Evolutionary conservation across 371 early-diverging fungal genomes (phyloP).

Genomic region (Mortierella sp.): DNA sequence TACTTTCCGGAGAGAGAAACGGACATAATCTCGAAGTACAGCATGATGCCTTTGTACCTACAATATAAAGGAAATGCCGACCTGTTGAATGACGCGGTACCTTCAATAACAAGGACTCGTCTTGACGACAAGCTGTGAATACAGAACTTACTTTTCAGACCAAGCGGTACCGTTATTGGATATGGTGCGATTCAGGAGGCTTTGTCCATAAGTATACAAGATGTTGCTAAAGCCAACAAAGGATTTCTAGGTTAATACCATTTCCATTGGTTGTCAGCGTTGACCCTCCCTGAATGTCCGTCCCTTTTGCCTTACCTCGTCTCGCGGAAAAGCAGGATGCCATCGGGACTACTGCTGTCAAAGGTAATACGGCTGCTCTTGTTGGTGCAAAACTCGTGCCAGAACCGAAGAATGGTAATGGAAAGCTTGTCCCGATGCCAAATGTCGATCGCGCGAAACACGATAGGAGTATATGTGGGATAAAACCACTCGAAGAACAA

Average conservation of each 20-base stretch:
- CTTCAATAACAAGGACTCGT: too few species aligned
- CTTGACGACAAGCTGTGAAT: background rate
- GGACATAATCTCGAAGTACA: conserved; percentile 80
- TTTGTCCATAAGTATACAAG: conserved; percentile 47
- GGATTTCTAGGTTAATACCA: background rate
- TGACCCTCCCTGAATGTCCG: background rate
- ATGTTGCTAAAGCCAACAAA: conserved; percentile 27
- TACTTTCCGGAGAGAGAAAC: conserved; percentile 84
- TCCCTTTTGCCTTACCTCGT: conserved; percentile 68
- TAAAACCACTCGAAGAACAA: conserved; percentile 91
- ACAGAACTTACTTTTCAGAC: conserved; percentile 36
- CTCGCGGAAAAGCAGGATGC: conserved; percentile 91
- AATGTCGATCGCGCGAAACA: conserved; percentile 76
- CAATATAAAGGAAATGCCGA: background rate
- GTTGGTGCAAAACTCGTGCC: conserved; percentile 84
- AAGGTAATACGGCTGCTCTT: conserved; percentile 84
- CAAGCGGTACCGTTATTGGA: conserved; percentile 25
- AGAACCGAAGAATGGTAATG: conserved; percentile 79
- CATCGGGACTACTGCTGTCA: conserved; percentile 87
- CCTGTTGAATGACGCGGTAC: background rate
- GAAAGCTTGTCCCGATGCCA: conserved; percentile 74
- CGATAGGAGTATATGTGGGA: conserved; percentile 68
- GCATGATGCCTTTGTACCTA: conserved; percentile 82
- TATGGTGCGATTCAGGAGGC: conserved; percentile 21
- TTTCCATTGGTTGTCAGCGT: too few species aligned